phyloP scores from a whole-genome alignment of 2,329 filamentous ascomycete genomes.

The Cladorrhinum sp. region DNA sequence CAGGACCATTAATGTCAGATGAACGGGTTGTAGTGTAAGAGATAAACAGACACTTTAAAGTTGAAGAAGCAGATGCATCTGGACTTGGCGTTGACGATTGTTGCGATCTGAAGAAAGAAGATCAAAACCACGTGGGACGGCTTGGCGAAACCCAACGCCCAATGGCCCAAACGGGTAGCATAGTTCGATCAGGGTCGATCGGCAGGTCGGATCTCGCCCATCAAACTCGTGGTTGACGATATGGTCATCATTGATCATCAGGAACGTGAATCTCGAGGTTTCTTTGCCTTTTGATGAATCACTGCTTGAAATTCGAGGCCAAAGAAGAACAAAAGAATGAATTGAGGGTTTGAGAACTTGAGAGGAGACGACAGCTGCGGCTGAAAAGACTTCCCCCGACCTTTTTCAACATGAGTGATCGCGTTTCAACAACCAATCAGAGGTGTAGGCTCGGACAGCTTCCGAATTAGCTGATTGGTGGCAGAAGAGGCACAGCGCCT shows the following conservation, averaged over 20 bases:
- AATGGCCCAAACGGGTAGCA: not conserved
- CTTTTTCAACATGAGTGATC: slow-evolving; percentile 1
- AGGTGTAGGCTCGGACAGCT: not conserved
- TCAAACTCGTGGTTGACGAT: not conserved
- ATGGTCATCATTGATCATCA: not conserved
- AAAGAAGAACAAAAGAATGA: no score
- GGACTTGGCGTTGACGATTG: not conserved
- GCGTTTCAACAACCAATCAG: slow-evolving; percentile 5
- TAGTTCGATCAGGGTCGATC: not conserved
- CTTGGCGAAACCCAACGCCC: not conserved
- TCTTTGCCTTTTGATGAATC: not conserved
- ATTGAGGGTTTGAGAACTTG: not conserved
- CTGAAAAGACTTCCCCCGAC: slow-evolving; percentile 10
- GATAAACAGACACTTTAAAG: not conserved
- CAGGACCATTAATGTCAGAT: not conserved
- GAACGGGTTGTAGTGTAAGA: not conserved
- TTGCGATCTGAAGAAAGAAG: not conserved
- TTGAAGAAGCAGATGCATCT: not conserved
- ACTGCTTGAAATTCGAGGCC: no score
- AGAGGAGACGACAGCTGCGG: slow-evolving; percentile 1
- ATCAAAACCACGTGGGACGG: not conserved
- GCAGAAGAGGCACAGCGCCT: slow-evolving; percentile 11
- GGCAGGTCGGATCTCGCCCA: not conserved
- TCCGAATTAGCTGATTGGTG: slow-evolving; percentile 11
- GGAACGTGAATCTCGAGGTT: not conserved